A percentile compares a stretch with the other conserved stretches of the same genome.
phyloP scores from a whole-genome alignment of 2,329 filamentous ascomycete species.

The Pseudofabraea citricarpa region DNA sequence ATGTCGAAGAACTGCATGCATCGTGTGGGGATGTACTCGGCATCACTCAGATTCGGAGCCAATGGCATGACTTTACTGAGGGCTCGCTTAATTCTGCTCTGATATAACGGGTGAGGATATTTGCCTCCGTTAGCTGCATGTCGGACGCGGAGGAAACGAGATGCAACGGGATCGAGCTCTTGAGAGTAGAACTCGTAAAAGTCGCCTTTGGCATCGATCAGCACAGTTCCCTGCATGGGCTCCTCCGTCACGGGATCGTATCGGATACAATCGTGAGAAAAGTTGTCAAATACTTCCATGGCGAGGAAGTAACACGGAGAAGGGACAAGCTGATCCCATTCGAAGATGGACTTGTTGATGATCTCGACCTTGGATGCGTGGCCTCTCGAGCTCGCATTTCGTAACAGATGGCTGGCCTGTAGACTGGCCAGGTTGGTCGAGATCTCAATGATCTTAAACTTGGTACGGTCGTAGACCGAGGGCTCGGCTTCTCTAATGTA shows the following conservation, averaged over 20 bases:
- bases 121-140: conserved; percentile 66
- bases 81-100: conserved; percentile 50
- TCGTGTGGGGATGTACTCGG: conserved; percentile 91
- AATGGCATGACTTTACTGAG: conserved; percentile 64
- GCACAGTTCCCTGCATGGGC: conserved; percentile 81
- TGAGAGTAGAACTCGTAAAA: conserved; percentile 92
- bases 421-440: conserved; percentile 73
- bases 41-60: conserved; percentile 68
- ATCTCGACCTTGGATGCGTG: conserved; percentile 88
- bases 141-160: conserved; percentile 79
- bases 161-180: conserved; percentile 74
- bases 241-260: conserved; percentile 79
- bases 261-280: conserved; percentile 88
- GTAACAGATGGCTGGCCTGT: conserved; percentile 66
- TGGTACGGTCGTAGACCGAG: conserved; percentile 88
- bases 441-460: conserved; percentile 95
- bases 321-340: conserved; percentile 84
- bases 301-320: conserved; percentile 96
- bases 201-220: conserved; percentile 80
- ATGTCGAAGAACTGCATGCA: conserved; percentile 97
- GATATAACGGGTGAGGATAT: conserved; percentile 56
- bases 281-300: conserved; percentile 98
- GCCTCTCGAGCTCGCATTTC: conserved; percentile 63
- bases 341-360: conserved; percentile 90
- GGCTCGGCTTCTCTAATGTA: conserved; percentile 88